A percentile compares a stretch with the other conserved stretches of the same genome.
Evolutionary conservation across 2,329 filamentous ascomycete species (phyloP).

Genomic region (Lasiodiplodia gonubiensis): DNA sequence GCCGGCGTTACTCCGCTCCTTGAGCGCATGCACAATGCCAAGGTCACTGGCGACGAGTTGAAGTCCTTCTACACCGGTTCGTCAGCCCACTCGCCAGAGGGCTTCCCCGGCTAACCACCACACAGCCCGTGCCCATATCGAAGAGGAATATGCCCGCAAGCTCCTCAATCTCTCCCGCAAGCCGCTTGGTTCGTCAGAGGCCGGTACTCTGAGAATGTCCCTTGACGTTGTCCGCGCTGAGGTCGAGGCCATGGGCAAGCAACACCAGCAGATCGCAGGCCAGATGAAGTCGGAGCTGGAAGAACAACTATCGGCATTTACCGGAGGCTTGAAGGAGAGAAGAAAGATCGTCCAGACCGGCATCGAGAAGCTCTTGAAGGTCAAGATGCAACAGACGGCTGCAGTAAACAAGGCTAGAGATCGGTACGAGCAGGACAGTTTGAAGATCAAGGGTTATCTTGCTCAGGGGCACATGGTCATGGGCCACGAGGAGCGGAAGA

Average conservation of each 20-base stretch:
- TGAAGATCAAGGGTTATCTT: conserved; percentile 98
- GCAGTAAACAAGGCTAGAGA: conserved; percentile 94
- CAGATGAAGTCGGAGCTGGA: conserved; percentile 98
- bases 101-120: conserved; percentile 26
- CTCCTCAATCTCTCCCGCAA: conserved; percentile 85
- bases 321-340: conserved; percentile 93
- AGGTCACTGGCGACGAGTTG: conserved; percentile 92
- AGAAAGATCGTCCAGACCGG: conserved; percentile 94
- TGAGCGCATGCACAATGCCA: conserved; percentile 92
- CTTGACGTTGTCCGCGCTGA: conserved; percentile 88
- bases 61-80: conserved; percentile 86
- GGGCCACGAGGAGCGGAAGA: conserved; percentile 98
- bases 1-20: conserved; percentile 90
- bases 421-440: conserved; percentile 94
- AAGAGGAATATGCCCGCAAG: conserved; percentile 95
- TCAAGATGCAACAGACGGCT: conserved; percentile 89
- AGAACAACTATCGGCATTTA: conserved; percentile 88
- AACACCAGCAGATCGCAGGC: conserved; percentile 84
- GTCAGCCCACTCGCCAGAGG: conserved; percentile 31
- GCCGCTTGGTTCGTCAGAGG: conserved; percentile 84
- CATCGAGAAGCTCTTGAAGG: conserved; percentile 92
- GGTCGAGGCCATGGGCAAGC: conserved; percentile 90
- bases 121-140: conserved; percentile 84
- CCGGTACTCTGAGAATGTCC: conserved; percentile 80
- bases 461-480: conserved; percentile 99